A percentile compares a stretch with the other conserved stretches of the same genome.
phyloP scores from a whole-genome alignment of 1,284 basidiomycete genomes.

The Volvariella volvacea region DNA sequence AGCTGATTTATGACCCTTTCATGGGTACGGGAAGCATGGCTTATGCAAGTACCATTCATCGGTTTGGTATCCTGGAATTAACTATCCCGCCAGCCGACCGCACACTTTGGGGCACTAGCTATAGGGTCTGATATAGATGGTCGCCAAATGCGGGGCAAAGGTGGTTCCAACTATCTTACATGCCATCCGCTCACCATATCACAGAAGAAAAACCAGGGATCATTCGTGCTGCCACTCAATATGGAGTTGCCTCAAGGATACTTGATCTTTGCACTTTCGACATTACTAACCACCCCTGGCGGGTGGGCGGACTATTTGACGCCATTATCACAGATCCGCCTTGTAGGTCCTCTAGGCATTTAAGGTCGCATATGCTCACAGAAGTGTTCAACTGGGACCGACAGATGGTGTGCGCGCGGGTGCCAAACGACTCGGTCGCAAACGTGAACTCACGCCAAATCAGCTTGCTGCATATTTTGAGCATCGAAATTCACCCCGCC shows the following conservation, averaged over 20 bases:
- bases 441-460: conserved; percentile 37
- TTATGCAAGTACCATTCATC: conserved; percentile 50
- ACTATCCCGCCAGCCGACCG: conserved; percentile 49
- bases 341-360: conserved; percentile 46
- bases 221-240: conserved; percentile 77
- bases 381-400: not conserved
- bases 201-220: conserved; percentile 54
- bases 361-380: not conserved
- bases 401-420: conserved; percentile 93
- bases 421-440: conserved; percentile 88
- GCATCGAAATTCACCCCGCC: conserved; percentile 29
- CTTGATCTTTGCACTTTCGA: conserved; percentile 89
- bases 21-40: conserved; percentile 96
- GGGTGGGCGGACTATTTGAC: conserved; percentile 86
- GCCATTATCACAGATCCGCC: conserved; percentile 94
- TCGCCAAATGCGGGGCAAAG: conserved; percentile 92
- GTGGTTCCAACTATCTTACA: conserved; percentile 25
- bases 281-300: conserved; percentile 84
- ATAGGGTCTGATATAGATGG: conserved; percentile 97
- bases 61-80: conserved; percentile 2
- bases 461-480: conserved; percentile 24
- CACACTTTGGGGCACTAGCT: conserved; percentile 84
- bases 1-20: conserved; percentile 94
- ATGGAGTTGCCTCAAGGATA: conserved; percentile 71
- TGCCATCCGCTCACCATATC: not conserved